A percentile compares a stretch with the other conserved stretches of the same genome.
These are phyloP conservation scores for Kwoniella heveanensis DNA, from an alignment of 768 basidiomycete species.

Conservation along the genomic window DNA sequence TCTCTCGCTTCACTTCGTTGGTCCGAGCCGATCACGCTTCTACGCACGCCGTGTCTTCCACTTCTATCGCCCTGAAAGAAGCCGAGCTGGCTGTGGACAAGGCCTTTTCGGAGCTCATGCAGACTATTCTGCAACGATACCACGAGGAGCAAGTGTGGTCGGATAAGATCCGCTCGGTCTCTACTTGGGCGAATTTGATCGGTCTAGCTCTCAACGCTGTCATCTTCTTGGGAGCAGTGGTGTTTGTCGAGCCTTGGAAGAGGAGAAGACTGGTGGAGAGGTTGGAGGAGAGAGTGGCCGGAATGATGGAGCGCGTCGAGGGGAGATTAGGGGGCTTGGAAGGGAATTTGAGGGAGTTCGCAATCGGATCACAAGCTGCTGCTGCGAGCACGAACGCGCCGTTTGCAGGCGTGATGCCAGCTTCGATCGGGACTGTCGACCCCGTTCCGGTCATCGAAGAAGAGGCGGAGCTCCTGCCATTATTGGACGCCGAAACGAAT, in stretches of 20 bases:
- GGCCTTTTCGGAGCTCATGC: slow-evolving; percentile 82
- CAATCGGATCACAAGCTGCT: background rate
- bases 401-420: background rate
- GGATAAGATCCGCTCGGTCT: slow-evolving; percentile 93
- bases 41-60: slow-evolving; percentile 73
- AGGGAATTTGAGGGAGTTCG: slow-evolving; percentile 6
- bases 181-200: slow-evolving; percentile 86
- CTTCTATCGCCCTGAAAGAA: slow-evolving; percentile 68
- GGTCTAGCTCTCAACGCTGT: slow-evolving; percentile 83
- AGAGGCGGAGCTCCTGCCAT: background rate
- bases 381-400: background rate
- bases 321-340: slow-evolving; percentile 24
- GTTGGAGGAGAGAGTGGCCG: slow-evolving; percentile 78
- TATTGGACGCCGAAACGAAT: background rate
- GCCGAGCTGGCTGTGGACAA: slow-evolving; percentile 80
- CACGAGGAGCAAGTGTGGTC: slow-evolving; percentile 99
- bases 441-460: background rate
- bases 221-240: slow-evolving; percentile 85
- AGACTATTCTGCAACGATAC: slow-evolving; percentile 78
- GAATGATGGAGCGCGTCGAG: slow-evolving; percentile 62
- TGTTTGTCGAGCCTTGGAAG: slow-evolving; percentile 96
- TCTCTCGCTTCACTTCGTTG: slow-evolving; percentile 81
- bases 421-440: background rate
- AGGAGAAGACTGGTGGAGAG: slow-evolving; percentile 79
- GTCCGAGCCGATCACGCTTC: slow-evolving; percentile 86